A percentile compares a stretch with the other conserved stretches of the same genome.
Conservation (phyloP, 306 rosid species). For the Castanea sativa region DNA sequence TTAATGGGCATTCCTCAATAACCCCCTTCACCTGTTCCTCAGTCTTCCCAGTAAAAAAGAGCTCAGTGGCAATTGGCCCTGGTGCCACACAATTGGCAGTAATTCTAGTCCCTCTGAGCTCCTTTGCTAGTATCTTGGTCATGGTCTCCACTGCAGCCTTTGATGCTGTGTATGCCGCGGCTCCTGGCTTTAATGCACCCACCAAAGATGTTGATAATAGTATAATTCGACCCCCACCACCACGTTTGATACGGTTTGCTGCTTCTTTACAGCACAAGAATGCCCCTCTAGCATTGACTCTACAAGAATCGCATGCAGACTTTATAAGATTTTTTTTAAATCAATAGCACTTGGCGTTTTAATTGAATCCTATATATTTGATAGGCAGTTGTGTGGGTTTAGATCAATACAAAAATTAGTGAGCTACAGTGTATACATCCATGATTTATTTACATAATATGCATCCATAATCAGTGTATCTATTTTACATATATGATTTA, state of each 20-base stretch:
- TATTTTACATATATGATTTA: too few relatives aligned
- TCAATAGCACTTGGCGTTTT: background rate
- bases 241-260: constrained; percentile 46
- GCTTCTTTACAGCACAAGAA: constrained; percentile 48
- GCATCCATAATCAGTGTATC: too few relatives aligned
- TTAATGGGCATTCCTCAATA: constrained; percentile 21
- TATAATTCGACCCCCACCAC: constrained; percentile 57
- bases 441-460: too few relatives aligned
- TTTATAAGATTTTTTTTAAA: background rate
- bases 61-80: constrained; percentile 47
- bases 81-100: constrained; percentile 67
- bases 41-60: constrained; percentile 39
- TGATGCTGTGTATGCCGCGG: constrained; percentile 41
- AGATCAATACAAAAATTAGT: too few relatives aligned
- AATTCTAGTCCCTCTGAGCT: constrained; percentile 44
- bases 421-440: too few relatives aligned
- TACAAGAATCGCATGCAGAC: background rate
- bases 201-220: constrained; percentile 40
- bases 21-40: constrained; percentile 31
- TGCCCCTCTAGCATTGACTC: constrained; percentile 48
- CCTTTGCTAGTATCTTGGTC: constrained; percentile 54
- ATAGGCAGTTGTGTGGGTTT: background rate
- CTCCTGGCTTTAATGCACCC: constrained; percentile 28
- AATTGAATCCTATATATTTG: background rate
- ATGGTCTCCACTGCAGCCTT: constrained; percentile 67